Evolutionary conservation across 2,329 filamentous ascomycete species (phyloP).

Genomic region (Paracoccidioides brasiliensis): DNA sequence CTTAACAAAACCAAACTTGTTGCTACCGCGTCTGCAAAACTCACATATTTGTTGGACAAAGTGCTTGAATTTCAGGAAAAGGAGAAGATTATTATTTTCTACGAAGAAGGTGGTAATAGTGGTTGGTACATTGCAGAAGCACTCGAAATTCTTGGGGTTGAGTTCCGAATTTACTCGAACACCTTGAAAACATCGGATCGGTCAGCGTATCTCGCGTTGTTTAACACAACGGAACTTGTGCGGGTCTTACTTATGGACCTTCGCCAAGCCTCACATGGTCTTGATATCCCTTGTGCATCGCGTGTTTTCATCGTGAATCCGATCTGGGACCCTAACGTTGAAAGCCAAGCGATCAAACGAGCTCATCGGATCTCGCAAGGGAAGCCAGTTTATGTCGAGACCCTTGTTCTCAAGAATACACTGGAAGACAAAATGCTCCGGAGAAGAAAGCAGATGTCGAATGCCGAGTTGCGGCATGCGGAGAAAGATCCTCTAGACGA

Average conservation of each 20-base stretch:
- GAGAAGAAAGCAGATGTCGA: slow-evolving; percentile 61
- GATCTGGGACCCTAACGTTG: slow-evolving; percentile 68
- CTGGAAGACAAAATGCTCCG: slow-evolving; percentile 76
- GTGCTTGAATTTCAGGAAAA: slow-evolving; percentile 53
- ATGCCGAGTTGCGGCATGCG: slow-evolving; percentile 40
- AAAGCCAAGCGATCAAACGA: slow-evolving; percentile 84
- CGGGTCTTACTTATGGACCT: slow-evolving; percentile 83
- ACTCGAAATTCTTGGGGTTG: slow-evolving; percentile 56
- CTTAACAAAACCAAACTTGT: slow-evolving; percentile 50
- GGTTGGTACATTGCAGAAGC: slow-evolving; percentile 76
- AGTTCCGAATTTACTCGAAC: slow-evolving; percentile 45
- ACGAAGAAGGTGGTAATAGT: slow-evolving; percentile 76
- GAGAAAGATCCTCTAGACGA: slow-evolving; percentile 48
- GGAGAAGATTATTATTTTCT: slow-evolving; percentile 88
- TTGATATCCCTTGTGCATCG: slow-evolving; percentile 73
- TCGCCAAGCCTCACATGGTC: slow-evolving; percentile 72
- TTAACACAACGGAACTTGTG: slow-evolving; percentile 56
- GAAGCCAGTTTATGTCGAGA: slow-evolving; percentile 70
- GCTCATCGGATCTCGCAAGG: slow-evolving; percentile 77
- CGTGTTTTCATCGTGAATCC: slow-evolving; percentile 83
- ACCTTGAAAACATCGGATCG: slow-evolving; percentile 48
- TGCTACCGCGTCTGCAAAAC: slow-evolving; percentile 75
- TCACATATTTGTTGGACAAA: slow-evolving; percentile 69
- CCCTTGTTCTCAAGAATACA: slow-evolving; percentile 63
- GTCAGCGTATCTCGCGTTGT: slow-evolving; percentile 63